Conservation (phyloP, 257 asterid species). For the Solanum rostratum region DNA sequence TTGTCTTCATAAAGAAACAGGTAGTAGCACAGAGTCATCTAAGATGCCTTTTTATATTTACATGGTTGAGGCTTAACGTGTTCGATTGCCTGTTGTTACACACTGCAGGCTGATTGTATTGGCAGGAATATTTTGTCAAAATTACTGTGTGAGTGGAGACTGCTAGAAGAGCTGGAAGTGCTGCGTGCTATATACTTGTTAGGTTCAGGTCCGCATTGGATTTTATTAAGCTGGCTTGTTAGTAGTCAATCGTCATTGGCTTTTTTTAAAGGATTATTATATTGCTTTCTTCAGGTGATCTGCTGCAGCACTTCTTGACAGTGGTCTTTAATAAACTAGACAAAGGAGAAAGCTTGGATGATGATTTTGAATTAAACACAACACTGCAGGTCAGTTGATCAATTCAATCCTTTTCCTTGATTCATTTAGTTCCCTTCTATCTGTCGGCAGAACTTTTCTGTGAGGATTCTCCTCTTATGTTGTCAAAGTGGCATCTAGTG, state of each 20-base stretch:
- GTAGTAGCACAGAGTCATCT: conserved; percentile 14
- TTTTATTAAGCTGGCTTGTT: background rate
- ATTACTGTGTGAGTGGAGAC: conserved; percentile 74
- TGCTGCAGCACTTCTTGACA: conserved; percentile 81
- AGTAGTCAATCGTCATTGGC: background rate
- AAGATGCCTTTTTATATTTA: background rate
- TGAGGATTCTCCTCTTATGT: background rate
- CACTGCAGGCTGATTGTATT: conserved; percentile 73
- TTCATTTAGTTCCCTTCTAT: background rate
- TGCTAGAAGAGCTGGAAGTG: conserved; percentile 81
- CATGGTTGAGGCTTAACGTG: background rate
- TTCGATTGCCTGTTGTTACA: conserved; percentile 1
- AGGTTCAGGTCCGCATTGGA: conserved; percentile 64
- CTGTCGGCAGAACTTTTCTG: background rate
- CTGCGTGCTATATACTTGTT: conserved; percentile 89
- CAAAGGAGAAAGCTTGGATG: conserved; percentile 84
- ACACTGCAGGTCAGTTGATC: conserved; percentile 59
- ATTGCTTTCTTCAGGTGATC: conserved; percentile 61
- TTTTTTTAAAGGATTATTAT: background rate
- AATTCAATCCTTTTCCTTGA: background rate
- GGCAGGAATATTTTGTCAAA: conserved; percentile 81
- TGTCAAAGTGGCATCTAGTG: background rate
- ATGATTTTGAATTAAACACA: conserved; percentile 93
- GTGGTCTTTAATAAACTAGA: conserved; percentile 80
- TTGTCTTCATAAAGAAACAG: conserved; percentile 72